Base-by-base conservation (phyloP, 306 rosid genomes). In the Cicer judaicum region DNA sequence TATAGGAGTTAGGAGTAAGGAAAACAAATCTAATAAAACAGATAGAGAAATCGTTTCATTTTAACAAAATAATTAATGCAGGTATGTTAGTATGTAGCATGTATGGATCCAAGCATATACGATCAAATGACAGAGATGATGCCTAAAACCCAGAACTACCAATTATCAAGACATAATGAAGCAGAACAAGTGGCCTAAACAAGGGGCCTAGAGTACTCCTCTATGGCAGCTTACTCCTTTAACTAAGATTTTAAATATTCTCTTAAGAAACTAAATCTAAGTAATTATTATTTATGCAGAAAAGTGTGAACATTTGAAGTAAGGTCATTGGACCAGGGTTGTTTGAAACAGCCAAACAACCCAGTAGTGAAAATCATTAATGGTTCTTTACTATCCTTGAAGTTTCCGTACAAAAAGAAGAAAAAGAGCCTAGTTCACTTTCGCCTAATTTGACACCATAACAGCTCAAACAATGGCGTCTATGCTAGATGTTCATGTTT, bases 111-210 rank as follows among this genome's bases (percentile, higher is more conserved):
- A 63, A 63, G 65, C 74, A 63, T 74, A 14, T 44, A 16, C 36
- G 65, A 52, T 70, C 52, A 69, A 78, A 77, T 54, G 67, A 66
- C 76, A 80, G 54, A 60, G 7, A 81, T 64, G 52, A 81, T 65
- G 67, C 77, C 79, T 47, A 43, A 68, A 72, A 62, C 56, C 55
- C 41, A 72, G 43, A 13, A 43, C 54, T 29, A 52, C 55, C 54
- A 5, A 74, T 43, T 29, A 75, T 70, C 63, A 67, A 34, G 38
- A 42, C 74, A 70, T 63, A 47, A 57, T 47, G 63, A 69, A 18
- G 43, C 18, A 60, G 47, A 69, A 21, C 53, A 53, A 42, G n/a
- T 4, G 52, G 80, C 67, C 21, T 18, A 54, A 29, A 29, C 36
- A 29, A 29, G 36, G 36, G 36, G 36, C 68, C 8, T 46, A 12